Conservation (phyloP, 2,329 filamentous ascomycete genomes). For the Botryotinia convoluta region DNA sequence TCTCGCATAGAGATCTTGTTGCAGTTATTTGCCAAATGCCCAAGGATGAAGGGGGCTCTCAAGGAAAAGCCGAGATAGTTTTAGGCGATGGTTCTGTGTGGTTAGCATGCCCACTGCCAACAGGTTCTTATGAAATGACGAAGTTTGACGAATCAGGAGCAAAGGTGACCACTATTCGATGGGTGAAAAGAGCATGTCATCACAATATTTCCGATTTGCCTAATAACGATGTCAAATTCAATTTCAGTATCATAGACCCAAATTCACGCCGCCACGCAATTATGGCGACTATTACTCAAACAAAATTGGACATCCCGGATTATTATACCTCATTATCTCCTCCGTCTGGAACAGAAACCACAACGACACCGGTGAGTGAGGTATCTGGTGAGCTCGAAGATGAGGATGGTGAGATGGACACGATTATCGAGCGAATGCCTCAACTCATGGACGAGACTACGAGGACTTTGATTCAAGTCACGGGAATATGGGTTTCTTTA, state of each 20-base stretch:
- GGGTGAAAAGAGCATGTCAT: conserved; percentile 57
- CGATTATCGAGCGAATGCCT: conserved; percentile 38
- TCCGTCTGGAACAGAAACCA: conserved; percentile 48
- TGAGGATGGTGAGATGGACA: conserved; percentile 23
- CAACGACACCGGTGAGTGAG: conserved; percentile 26
- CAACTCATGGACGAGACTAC: conserved; percentile 45
- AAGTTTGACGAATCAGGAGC: conserved; percentile 52
- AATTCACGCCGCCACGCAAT: conserved; percentile 69
- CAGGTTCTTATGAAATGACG: conserved; percentile 65
- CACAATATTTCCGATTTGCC: conserved; percentile 31
- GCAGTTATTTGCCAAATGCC: conserved; percentile 65
- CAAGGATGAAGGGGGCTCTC: conserved; percentile 48
- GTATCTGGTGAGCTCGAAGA: conserved; percentile 20
- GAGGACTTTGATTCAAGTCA: conserved; percentile 50
- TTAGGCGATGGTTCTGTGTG: conserved; percentile 62
- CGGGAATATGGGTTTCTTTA: conserved; percentile 52
- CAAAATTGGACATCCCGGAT: conserved; percentile 67
- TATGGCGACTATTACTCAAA: conserved; percentile 64
- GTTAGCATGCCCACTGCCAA: conserved; percentile 51
- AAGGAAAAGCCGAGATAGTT: conserved; percentile 55
- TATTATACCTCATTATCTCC: conserved; percentile 58
- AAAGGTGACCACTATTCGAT: conserved; percentile 58
- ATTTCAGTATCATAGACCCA: conserved; percentile 73
- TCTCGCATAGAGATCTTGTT: conserved; percentile 55
- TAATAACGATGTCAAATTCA: conserved; percentile 57